These are phyloP conservation scores for Rhynchosporium graminicola DNA, from an alignment of 2,329 filamentous ascomycete species.

Conservation along the genomic window DNA sequence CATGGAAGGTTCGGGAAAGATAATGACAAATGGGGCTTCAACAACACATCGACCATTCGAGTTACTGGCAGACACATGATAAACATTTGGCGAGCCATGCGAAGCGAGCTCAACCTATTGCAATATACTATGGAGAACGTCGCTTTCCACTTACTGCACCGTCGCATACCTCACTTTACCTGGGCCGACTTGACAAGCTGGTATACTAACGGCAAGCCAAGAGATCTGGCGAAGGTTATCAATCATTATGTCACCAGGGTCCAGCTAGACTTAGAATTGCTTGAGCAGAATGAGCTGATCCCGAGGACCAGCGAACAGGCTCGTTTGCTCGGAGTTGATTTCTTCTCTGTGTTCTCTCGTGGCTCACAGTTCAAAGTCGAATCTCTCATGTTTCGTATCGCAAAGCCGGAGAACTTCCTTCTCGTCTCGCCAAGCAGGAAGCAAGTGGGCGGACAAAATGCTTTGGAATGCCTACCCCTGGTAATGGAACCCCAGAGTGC, in stretches of 20 bases:
- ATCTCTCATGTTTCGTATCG: conserved; percentile 97
- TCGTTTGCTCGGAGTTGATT: conserved; percentile 88
- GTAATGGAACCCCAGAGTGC: conserved; percentile 97
- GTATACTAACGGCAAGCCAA: conserved; percentile 69
- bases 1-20: conserved; percentile 85
- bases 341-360: conserved; percentile 92
- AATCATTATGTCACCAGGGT: conserved; percentile 77
- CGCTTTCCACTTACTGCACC: conserved; percentile 84
- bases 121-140: conserved; percentile 98
- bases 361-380: conserved; percentile 99
- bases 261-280: conserved; percentile 82
- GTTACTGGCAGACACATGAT: conserved; percentile 96
- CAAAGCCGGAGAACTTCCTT: conserved; percentile 93
- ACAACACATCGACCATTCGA: conserved; percentile 85
- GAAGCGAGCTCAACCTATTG: conserved; percentile 83
- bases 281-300: conserved; percentile 87
- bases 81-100: conserved; percentile 96
- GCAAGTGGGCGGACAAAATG: conserved; percentile 92
- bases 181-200: conserved; percentile 78
- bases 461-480: conserved; percentile 87
- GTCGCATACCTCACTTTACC: conserved; percentile 83
- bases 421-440: conserved; percentile 86
- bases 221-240: conserved; percentile 73
- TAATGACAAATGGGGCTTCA: conserved; percentile 89
- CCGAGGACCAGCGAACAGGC: conserved; percentile 92